Evolutionary conservation across 2,329 filamentous ascomycete genomes (phyloP).

Genomic region (Venturia asperata): DNA sequence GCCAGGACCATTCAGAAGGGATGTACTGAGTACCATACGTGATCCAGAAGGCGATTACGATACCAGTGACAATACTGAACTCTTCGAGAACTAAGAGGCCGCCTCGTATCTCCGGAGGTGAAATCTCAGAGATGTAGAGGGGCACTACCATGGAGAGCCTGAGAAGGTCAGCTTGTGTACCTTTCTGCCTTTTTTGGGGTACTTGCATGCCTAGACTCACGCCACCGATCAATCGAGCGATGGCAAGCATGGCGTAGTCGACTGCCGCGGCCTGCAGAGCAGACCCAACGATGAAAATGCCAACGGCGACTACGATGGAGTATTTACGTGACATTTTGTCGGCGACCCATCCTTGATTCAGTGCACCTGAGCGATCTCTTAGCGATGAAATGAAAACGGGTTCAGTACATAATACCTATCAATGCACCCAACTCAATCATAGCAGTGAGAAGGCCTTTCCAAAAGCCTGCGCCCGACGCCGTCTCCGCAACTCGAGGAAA

Average conservation of each 20-base stretch:
- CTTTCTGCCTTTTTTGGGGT: conserved; percentile 23
- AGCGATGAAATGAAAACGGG: not conserved
- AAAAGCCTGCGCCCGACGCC: conserved; percentile 39
- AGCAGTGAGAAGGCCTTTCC: conserved; percentile 44
- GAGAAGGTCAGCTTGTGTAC: not conserved
- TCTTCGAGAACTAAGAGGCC: conserved; percentile 44
- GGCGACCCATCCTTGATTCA: conserved; percentile 41
- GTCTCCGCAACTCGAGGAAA: conserved; percentile 40
- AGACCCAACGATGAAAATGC: conserved; percentile 46
- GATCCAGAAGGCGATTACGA: conserved; percentile 48
- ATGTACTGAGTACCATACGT: conserved; percentile 46
- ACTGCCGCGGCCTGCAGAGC: conserved; percentile 45
- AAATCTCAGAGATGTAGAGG: conserved; percentile 48
- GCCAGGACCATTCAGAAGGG: conserved; percentile 37
- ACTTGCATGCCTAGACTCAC: conserved; percentile 44
- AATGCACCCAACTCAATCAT: conserved; percentile 51
- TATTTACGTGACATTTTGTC: conserved; percentile 48
- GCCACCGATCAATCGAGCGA: conserved; percentile 45
- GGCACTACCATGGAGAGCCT: conserved; percentile 37
- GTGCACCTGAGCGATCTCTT: conserved; percentile 21
- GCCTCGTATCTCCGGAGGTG: conserved; percentile 43
- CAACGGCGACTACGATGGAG: conserved; percentile 45
- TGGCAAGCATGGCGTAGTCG: conserved; percentile 45
- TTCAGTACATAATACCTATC: conserved; percentile 20
- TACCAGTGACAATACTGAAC: conserved; percentile 42